Evolutionary conservation across 23 red algal species (phyloP), one percentile per base, ranked within the genome.

Genomic region (Gracilariopsis chorda): DNA sequence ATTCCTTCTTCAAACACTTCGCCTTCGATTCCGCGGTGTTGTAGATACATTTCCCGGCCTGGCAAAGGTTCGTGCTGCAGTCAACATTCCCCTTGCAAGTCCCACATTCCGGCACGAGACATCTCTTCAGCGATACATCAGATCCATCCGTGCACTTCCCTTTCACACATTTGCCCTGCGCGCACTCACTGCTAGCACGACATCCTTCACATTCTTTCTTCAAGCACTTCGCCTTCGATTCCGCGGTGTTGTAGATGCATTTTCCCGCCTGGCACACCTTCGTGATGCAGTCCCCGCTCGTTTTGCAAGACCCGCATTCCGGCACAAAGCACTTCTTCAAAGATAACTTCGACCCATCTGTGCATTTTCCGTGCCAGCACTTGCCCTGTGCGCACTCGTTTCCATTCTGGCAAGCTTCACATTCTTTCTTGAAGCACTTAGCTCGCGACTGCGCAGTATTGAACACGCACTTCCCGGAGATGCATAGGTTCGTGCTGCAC

Each of bases 1-100:
- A 89, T 63, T 89, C 85, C 27, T 75, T 76, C 70, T 89, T 61
- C 39, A 88, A 88, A 25, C 83, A 88, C 45, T 88, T 88, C 20
- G 39, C 48, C 4, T 29, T 10, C n/a, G n/a, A n/a, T n/a, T n/a
- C n/a, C 25, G 45, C 44, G 40, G 36, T 88, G 2, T 74, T 35
- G 28, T 43, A 65, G 9, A 84, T 57, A 4, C 80, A 84, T 57
- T 84, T 84, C 21, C 24, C 4, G 0, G 63, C 67, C 80, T 57
- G 67, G 21, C 80, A 84, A 9, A 65, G 63, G 55, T 68, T 68
- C 29, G 56, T 84, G 7, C 39, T 45, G 34, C 80, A 84, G 24
- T 84, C 80, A 11, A 36, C 39, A 29, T 84, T 45, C 1, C 3
- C 24, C 2, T 10, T 29, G 34, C 80, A 84, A 4, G 21, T 1